A percentile compares a stretch with the other conserved stretches of the same genome.
Evolutionary conservation across 108 stramenopile genomes (phyloP).

Genomic region (Aureococcus anophagefferens): DNA sequence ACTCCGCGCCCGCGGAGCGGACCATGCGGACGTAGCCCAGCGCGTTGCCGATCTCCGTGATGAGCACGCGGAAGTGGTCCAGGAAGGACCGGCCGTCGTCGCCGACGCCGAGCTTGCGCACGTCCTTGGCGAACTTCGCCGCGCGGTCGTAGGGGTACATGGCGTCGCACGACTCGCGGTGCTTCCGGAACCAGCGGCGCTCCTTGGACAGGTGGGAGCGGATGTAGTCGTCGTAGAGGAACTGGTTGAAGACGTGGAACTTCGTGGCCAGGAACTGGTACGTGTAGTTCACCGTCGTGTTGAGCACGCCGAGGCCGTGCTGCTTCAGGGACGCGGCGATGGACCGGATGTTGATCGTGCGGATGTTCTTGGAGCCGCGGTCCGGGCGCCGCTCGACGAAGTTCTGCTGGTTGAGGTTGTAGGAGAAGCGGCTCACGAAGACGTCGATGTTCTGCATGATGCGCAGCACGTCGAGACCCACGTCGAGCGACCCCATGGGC

Average conservation of each 20-base stretch:
- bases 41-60: constrained; percentile 58
- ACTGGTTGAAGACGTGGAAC: constrained; percentile 34
- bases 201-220: constrained; percentile 43
- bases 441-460: constrained; percentile 51
- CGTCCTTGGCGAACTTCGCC: constrained; percentile 34
- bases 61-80: constrained; percentile 36
- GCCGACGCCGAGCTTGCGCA: constrained; percentile 37
- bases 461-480: constrained; percentile 50
- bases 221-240: constrained; percentile 48
- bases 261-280: constrained; percentile 46
- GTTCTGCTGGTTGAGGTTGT: constrained; percentile 53
- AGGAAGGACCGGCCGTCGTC: constrained; percentile 15
- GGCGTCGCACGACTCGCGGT: constrained; percentile 35
- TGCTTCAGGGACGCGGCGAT: constrained; percentile 37
- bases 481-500: constrained; percentile 48
- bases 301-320: constrained; percentile 56
- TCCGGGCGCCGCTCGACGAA: constrained; percentile 52
- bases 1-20: constrained; percentile 27
- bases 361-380: constrained; percentile 36
- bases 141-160: constrained; percentile 49
- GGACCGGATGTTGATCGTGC: constrained; percentile 35
- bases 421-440: constrained; percentile 47
- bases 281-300: constrained; percentile 49
- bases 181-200: constrained; percentile 41
- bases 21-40: constrained; percentile 49